Base-by-base conservation (phyloP, 2,329 filamentous ascomycete genomes). In the Dothidotthia symphoricarpi region DNA sequence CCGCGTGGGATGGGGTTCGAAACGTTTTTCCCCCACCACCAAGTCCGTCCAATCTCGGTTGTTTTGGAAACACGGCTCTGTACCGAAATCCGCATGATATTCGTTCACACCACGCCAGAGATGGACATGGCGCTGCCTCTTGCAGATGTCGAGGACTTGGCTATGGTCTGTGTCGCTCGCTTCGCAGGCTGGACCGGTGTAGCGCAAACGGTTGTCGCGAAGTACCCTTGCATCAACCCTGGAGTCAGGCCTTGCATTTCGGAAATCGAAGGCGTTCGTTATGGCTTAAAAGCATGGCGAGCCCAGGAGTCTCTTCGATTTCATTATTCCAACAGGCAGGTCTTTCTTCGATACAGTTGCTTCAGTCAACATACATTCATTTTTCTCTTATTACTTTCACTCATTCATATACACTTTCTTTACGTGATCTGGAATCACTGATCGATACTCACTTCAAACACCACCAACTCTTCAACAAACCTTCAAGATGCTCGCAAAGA, bases 401-500 rank as follows among this genome's bases (percentile, higher is more conserved):
- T 42, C 43, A 41, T 36, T 44, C 41, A 31, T 28, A 39, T 44
- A 44, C 47, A 43, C 19, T 22, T 51, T 55, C 49, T 40, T 51
- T 45, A 31, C 28, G 48, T 57, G 53, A 55, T 57, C 53, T 40
- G 53, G 47, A 26, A 57, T 57, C 46, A 50, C 49, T 41, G 32
- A 32, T 29, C 41, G 41, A 52, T 31, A 31, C 13, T 25, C 32
- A 33, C 32, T 13, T 22, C 16, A 29, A 39, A 16, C 15, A 16
- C 15, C 14, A 16, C 24, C 32, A 33, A 24, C 31, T 45, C 19
- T 22, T 22, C 19, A 22, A 6, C 19, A 22, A 22, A 40, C 33
- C 41, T 42, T 42, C 50, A 58, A 42, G n/a, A 63, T 63, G 60
- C 52, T 61, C 47, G 55, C 53, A 51, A 57, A 61, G 34, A 41